Evolutionary conservation across 495 filamentous ascomycete species (phyloP).

Genomic region (Sporormia fimetaria): DNA sequence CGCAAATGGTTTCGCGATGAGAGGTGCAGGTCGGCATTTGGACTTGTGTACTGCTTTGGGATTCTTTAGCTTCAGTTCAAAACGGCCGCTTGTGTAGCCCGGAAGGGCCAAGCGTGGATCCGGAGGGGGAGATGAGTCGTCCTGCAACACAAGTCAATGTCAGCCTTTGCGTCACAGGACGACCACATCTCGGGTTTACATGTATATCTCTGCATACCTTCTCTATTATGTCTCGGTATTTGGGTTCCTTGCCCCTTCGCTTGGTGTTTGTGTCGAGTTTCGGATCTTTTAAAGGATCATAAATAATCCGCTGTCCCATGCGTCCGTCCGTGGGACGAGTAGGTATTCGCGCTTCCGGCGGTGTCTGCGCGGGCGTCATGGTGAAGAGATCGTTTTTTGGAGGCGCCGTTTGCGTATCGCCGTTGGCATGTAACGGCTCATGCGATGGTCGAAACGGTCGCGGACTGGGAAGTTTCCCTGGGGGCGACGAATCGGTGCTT

Average conservation of each 20-base stretch:
- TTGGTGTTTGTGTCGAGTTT: slow-evolving; percentile 52
- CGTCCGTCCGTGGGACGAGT: slow-evolving; percentile 50
- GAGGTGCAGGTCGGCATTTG: slow-evolving; percentile 69
- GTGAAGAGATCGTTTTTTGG: slow-evolving; percentile 25
- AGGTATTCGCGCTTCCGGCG: slow-evolving; percentile 43
- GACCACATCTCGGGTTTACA: slow-evolving; percentile 18
- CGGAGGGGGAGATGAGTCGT: slow-evolving; percentile 53
- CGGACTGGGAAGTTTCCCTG: slow-evolving; percentile 46
- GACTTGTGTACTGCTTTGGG: slow-evolving; percentile 44
- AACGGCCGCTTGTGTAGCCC: slow-evolving; percentile 40
- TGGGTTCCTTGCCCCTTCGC: not conserved
- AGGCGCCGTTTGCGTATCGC: slow-evolving; percentile 13
- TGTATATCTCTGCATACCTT: slow-evolving; percentile 32
- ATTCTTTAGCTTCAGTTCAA: slow-evolving; percentile 34
- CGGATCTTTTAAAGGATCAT: slow-evolving; percentile 63
- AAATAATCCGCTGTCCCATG: slow-evolving; percentile 57
- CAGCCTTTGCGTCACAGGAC: slow-evolving; percentile 26
- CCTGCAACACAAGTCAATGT: slow-evolving; percentile 38
- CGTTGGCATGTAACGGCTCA: slow-evolving; percentile 22
- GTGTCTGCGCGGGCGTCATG: slow-evolving; percentile 42
- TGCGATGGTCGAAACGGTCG: slow-evolving; percentile 33
- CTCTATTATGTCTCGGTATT: slow-evolving; percentile 45
- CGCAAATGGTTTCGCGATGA: slow-evolving; percentile 60
- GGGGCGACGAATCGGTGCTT: slow-evolving; percentile 62
- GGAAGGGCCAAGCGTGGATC: slow-evolving; percentile 66